These are phyloP conservation scores for Populus nigra DNA, from an alignment of 345 rosid genomes.

Conservation along the genomic window DNA sequence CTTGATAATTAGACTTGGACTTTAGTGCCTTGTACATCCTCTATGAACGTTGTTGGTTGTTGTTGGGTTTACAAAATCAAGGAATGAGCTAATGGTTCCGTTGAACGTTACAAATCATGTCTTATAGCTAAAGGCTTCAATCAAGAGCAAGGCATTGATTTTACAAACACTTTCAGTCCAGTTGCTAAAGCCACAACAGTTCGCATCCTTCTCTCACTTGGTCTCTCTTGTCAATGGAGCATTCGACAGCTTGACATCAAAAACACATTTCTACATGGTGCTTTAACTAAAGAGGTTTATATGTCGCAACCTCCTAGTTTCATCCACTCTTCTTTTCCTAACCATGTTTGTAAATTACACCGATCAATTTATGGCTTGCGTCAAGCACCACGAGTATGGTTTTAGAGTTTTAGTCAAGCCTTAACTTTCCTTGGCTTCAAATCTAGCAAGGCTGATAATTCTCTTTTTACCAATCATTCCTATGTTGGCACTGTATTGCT, in stretches of 20 bases:
- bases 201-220: background rate
- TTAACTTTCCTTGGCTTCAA: background rate
- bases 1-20: too few species aligned
- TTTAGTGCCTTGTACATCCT: background rate
- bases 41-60: background rate
- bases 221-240: too few species aligned
- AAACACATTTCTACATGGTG: background rate
- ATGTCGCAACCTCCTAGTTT: background rate
- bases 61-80: background rate
- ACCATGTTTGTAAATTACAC: background rate
- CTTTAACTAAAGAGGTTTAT: background rate
- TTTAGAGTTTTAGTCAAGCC: background rate
- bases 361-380: background rate
- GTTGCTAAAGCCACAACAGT: background rate
- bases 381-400: background rate
- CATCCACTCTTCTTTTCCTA: background rate
- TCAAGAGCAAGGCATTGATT: background rate
- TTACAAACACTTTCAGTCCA: background rate
- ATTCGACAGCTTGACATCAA: background rate
- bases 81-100: background rate
- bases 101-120: background rate
- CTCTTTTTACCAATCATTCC: background rate
- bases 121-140: background rate
- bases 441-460: background rate
- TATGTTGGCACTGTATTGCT: background rate